Base-by-base conservation (phyloP, 805 yeast genomes). In the Yarrowia deformans region DNA sequence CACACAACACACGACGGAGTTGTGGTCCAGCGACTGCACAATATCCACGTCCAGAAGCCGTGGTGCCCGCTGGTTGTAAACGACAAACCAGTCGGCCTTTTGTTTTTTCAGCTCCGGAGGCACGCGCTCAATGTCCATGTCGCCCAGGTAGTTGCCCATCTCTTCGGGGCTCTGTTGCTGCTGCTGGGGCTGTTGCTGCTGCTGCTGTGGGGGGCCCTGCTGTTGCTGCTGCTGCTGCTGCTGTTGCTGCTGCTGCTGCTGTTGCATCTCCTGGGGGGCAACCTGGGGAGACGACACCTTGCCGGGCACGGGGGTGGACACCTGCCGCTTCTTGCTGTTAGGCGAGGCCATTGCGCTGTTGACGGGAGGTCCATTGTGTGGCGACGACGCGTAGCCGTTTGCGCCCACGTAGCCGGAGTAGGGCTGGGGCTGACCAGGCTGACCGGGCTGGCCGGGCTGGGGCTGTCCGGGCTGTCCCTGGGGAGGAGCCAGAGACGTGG, bases 1-100 rank as follows among this genome's bases (percentile, higher is more conserved):
- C 70, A 94, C 98, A 80, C 98, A 94, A 82, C 98, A 95, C 64
- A 94, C 98, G 55, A 94, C 98, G 1, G 97, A 90, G 16, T 93
- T 85, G 81, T 95, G 98, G 77, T 91, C 97, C 74, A 94, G 85
- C 14, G 97, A 89, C 77, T 90, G 95, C 73, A 93, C 91, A 72
- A 94, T 84, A 64, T 93, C 95, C 64, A 94, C 93, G 76, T 94
- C 98, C 70, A 91, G 85, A 50, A 82, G 80, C 72, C 86, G 85
- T 63, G 90, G 88, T 72, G 92, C 86, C 35, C 92, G 90, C 49
- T 97, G 97, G 81, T 94, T 95, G 82, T 90, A 94, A 73, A 95
- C 85, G 14, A 91, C 90, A 79, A 90, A 91, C 81, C 91, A 94
- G 76, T 91, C 97, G 69, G 86, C 87, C 70, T 88, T 89, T 76